Evolutionary conservation across 306 rosid species (phyloP), one percentile per base, ranked within the genome.

Genomic region (Cucumis melo): DNA sequence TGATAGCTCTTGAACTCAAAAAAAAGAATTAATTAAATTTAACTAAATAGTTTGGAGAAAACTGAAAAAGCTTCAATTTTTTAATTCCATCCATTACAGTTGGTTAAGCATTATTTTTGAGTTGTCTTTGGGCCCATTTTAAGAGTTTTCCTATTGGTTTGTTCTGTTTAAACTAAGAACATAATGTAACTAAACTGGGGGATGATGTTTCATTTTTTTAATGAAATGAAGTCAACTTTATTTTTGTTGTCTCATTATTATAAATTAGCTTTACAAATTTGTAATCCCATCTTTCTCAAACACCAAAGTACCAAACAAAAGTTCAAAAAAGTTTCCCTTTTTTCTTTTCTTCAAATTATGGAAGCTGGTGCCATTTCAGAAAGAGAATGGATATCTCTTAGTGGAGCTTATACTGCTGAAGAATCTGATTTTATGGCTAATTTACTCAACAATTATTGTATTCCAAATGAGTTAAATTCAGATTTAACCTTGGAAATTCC

Each of bases 401-500:
- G 86, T 83, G 91, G 84, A 79, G 66, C 86, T 0, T 83, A 82
- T 80, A 79, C 88, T 60, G 82, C 87, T 38, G 88, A 88, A 59
- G 95, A 91, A 68, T 83, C 86, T 76, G 85, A 89, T 42, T 81
- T 91, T 66, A 87, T 91, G 89, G 72, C 87, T 71, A 88, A 87
- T 82, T 82, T 92, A 9, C 85, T 90, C 64, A 75, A 63, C 71
- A 81, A 11, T 19, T 81, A 76, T 62, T 78, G 39, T 10, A 62
- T 75, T 11, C 67, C 84, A 56, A 82, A 76, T 74, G 81, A 78
- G 32, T 66, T 60, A 7, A 80, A 63, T 81, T 85, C 78, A 76
- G 84, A 53, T 80, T 78, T 90, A 74, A 80, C 42, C 78, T 78
- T 75, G 60, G 91, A 66, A 77, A 65, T 82, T 78, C 88, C 89